phyloP scores from a whole-genome alignment of 176 grass and related monocot species.

The Rhynchospora tenuis region DNA sequence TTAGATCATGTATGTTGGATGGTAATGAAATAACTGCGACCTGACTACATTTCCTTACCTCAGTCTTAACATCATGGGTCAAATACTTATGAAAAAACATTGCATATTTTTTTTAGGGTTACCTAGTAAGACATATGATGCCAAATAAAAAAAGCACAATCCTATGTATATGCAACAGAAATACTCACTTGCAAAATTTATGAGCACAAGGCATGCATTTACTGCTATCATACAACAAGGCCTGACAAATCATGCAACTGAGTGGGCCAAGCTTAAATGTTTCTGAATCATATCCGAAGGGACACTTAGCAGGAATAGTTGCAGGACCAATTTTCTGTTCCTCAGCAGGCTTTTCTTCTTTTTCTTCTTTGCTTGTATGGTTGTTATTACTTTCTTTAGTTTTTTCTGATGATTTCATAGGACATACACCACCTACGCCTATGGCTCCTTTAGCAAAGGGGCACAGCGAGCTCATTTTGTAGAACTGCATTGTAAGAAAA shows the following conservation, averaged over 20 bases:
- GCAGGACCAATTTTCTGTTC: conserved; percentile 31
- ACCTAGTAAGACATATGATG: not conserved
- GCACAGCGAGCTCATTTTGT: conserved; percentile 44
- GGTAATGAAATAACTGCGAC: not conserved
- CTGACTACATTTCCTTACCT: not conserved
- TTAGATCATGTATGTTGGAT: not conserved
- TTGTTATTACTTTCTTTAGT: not conserved
- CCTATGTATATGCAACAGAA: not conserved
- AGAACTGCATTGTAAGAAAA: not conserved
- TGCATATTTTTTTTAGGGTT: not conserved
- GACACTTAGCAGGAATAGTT: conserved; percentile 67
- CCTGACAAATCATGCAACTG: conserved; percentile 92
- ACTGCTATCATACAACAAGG: conserved; percentile 69
- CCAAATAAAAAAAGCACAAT: not conserved
- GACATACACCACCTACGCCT: conserved; percentile 29
- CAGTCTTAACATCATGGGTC: not conserved
- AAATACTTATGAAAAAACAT: not conserved
- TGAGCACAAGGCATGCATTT: conserved; percentile 74
- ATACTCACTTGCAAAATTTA: conserved; percentile 87
- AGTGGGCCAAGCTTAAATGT: conserved; percentile 90
- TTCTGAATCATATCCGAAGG: conserved; percentile 84
- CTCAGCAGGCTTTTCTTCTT: conserved; percentile 3
- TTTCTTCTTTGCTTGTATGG: conserved; percentile 21
- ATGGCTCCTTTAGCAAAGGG: conserved; percentile 47
- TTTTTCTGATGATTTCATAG: conserved; percentile 38